A percentile compares a stretch with the other conserved stretches of the same genome.
phyloP scores from a whole-genome alignment of 2,329 filamentous ascomycete species.

The Epichloe amarillans region DNA sequence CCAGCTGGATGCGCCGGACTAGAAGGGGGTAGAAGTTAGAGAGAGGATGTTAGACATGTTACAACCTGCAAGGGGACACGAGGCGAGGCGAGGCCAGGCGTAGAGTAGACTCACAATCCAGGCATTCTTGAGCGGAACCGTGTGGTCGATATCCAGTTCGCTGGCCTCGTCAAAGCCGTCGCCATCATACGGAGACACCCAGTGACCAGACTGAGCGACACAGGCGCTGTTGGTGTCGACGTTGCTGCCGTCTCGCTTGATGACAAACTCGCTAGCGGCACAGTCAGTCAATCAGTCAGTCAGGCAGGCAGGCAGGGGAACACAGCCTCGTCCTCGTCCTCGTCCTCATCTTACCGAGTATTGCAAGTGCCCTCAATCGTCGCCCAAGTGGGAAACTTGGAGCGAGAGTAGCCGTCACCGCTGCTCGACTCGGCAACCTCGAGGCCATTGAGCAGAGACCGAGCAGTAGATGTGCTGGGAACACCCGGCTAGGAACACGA shows the following conservation, averaged over 20 bases:
- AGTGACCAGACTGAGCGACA: constrained; percentile 49
- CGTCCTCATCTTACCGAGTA: constrained; percentile 32
- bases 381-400: constrained; percentile 60
- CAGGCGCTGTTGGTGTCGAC: constrained; percentile 49
- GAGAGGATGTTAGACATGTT: neutral
- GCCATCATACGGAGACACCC: constrained; percentile 63
- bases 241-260: constrained; percentile 57
- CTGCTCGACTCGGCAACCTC: constrained; percentile 43
- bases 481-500: constrained; percentile 38
- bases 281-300: neutral
- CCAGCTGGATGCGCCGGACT: constrained; percentile 62
- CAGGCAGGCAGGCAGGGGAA: neutral
- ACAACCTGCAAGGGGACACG: neutral
- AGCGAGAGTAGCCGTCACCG: constrained; percentile 46
- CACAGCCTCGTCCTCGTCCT: too few species aligned
- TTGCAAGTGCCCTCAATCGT: constrained; percentile 55
- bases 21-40: neutral
- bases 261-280: constrained; percentile 45
- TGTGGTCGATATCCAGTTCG: constrained; percentile 71
- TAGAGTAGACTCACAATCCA: constrained; percentile 46
- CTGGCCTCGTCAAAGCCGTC: constrained; percentile 52
- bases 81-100: neutral
- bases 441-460: constrained; percentile 42
- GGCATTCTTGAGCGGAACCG: constrained; percentile 69
- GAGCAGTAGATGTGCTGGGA: constrained; percentile 43